Base-by-base conservation (phyloP, 2,329 filamentous ascomycete genomes). In the Beauveria sp. region DNA sequence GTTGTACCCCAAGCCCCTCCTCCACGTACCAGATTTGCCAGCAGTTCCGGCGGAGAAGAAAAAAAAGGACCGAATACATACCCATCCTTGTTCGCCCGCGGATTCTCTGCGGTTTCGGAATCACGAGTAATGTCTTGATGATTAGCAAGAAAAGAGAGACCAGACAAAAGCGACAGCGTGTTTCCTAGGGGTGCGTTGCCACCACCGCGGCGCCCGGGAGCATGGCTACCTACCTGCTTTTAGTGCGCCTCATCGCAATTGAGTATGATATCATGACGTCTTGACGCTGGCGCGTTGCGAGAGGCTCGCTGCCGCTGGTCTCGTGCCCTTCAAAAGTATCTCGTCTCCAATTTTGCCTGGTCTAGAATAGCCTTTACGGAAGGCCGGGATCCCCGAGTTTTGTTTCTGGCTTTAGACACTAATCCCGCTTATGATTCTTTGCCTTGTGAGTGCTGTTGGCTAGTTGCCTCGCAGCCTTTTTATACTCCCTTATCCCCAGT, bases 251-350 rank as follows among this genome's bases (percentile, higher is more conserved):
- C 47, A 24, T 42, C 34, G 22, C 26, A 4, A n/a, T 38, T 18
- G 20, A 16, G 18, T n/a, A 52, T 59, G 38, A 52, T 38, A 59
- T 59, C 47, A 59, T 52, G 57, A 59, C 57, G 57, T 59, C 47
- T 59, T 18, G 55, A 49, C 16, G n/a, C 14, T 20, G n/a, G 40
- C 7, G 30, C 45, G 24, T n/a, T 18, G 8, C 2, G 2, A 26
- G 28, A 16, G 38, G 16, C 40, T 20, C 34, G 20, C 38, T 28
- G n/a, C 42, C 12, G 38, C 40, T 38, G 42, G 58, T 46, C 50
- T 60, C 58, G 50, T 60, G 58, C 28, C 42, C n/a, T 47, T 28
- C 12, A 38, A 38, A 52, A 52, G 14, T 42, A 28, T 14, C 14
- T 12, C 10, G 8, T 46, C 26, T n/a, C 4, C 34, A 16, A 38